phyloP scores from a whole-genome alignment of 345 rosid genomes.

The Sisymbrium altissimum region DNA sequence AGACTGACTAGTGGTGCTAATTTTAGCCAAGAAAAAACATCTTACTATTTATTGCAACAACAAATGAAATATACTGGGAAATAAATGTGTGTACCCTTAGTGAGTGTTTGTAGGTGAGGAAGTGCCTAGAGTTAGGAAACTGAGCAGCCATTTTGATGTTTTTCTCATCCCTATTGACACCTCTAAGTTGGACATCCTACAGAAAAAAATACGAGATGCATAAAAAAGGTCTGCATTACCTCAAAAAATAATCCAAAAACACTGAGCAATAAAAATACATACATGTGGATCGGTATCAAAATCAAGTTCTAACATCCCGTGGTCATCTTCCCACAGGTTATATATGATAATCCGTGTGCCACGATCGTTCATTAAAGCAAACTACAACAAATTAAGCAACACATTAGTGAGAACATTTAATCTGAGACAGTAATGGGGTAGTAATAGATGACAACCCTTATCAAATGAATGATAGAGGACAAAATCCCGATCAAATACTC shows the following conservation, averaged over 20 bases:
- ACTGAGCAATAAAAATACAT: constrained; percentile 26
- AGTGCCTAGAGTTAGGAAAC: constrained; percentile 82
- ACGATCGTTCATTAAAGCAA: constrained; percentile 61
- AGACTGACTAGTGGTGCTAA: neutral
- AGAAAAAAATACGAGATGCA: constrained; percentile 3
- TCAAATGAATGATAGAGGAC: constrained; percentile 1
- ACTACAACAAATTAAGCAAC: constrained; percentile 43
- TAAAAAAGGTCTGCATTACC: neutral
- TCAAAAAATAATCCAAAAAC: neutral
- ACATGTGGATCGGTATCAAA: constrained; percentile 72
- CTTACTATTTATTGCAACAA: neutral
- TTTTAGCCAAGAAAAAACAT: neutral
- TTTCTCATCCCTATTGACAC: constrained; percentile 93
- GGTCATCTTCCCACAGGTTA: constrained; percentile 95
- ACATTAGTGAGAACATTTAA: neutral
- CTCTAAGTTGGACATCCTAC: constrained; percentile 98
- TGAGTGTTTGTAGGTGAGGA: constrained; percentile 81
- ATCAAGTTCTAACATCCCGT: constrained; percentile 81
- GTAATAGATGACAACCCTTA: neutral
- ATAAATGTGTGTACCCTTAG: constrained; percentile 57
- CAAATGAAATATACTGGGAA: constrained; percentile 10
- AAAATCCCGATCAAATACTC: neutral
- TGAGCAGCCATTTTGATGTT: constrained; percentile 77
- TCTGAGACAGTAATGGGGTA: neutral
- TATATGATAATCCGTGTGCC: constrained; percentile 87